These are phyloP conservation scores for Coniochaeta hoffmannii DNA, from an alignment of 2,329 filamentous ascomycete species.

Conservation along the genomic window DNA sequence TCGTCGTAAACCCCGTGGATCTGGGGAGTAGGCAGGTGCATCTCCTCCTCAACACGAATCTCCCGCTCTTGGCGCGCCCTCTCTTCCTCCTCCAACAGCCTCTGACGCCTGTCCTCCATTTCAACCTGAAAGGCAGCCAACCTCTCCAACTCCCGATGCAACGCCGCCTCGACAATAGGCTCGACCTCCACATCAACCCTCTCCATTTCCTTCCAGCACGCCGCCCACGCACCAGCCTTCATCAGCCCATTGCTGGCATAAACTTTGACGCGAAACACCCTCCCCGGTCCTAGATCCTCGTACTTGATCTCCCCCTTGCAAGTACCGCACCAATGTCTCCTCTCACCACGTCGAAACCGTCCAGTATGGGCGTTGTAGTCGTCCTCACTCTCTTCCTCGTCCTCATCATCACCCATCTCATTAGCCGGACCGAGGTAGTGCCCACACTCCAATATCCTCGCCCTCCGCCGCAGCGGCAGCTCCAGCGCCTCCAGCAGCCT, in stretches of 20 bases:
- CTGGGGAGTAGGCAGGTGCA: constrained; percentile 14
- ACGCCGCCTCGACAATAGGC: constrained; percentile 55
- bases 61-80: constrained; percentile 8
- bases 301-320: constrained; percentile 48
- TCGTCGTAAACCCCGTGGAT: background rate
- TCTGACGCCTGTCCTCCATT: constrained; percentile 29
- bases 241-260: constrained; percentile 95
- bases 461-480: constrained; percentile 55
- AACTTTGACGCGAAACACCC: constrained; percentile 72
- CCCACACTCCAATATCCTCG: constrained; percentile 65
- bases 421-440: constrained; percentile 64
- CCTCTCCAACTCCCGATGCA: constrained; percentile 54
- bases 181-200: constrained; percentile 91
- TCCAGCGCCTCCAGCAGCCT: constrained; percentile 68
- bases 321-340: constrained; percentile 48
- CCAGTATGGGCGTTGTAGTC: constrained; percentile 19
- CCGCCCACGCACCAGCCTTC: constrained; percentile 83
- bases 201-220: constrained; percentile 97
- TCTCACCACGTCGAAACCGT: constrained; percentile 13
- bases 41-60: constrained; percentile 18
- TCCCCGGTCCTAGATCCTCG: constrained; percentile 44
- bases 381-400: constrained; percentile 39
- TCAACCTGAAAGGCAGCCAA: constrained; percentile 32
- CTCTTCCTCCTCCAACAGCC: constrained; percentile 17
- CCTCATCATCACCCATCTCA: constrained; percentile 30